Conservation (phyloP, 1,284 basidiomycete species). For the Thelephora terrestris region DNA sequence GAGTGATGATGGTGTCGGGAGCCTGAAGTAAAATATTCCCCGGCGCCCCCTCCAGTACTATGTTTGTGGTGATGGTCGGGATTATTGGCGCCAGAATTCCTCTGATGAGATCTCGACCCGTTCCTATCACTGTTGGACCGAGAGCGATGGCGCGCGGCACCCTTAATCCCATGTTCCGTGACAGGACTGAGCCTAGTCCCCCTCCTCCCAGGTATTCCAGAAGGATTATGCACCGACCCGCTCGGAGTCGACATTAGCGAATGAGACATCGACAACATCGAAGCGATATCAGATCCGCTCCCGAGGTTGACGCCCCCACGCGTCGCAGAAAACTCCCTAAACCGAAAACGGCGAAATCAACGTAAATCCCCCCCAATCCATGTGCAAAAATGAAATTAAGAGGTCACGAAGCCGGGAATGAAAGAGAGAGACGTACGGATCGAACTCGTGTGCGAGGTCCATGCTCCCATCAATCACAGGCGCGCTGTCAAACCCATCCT, state of each 20-base stretch:
- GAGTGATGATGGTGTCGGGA: not conserved
- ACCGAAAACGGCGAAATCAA: constrained; percentile 34
- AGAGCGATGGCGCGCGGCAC: not conserved
- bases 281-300: constrained; percentile 47
- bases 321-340: constrained; percentile 32
- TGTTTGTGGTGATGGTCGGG: not conserved
- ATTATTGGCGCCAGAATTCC: constrained; percentile 8
- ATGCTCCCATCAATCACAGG: constrained; percentile 39
- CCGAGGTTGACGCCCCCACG: constrained; percentile 24
- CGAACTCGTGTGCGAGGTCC: constrained; percentile 60
- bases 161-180: constrained; percentile 30
- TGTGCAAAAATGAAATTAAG: not conserved
- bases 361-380: not conserved
- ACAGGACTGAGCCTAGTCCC: constrained; percentile 61
- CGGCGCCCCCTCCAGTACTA: not conserved
- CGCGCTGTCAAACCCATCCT: constrained; percentile 41
- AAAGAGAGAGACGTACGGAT: constrained; percentile 45
- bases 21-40: not conserved
- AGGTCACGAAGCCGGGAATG: not conserved
- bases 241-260: constrained; percentile 41
- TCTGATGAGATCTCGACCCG: constrained; percentile 16
- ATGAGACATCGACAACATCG: constrained; percentile 39
- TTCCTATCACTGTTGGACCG: constrained; percentile 6
- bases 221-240: constrained; percentile 38
- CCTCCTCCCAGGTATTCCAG: constrained; percentile 27